Base-by-base conservation (phyloP, 352 stramenopile genomes). In the Pythium grandisporangium region DNA sequence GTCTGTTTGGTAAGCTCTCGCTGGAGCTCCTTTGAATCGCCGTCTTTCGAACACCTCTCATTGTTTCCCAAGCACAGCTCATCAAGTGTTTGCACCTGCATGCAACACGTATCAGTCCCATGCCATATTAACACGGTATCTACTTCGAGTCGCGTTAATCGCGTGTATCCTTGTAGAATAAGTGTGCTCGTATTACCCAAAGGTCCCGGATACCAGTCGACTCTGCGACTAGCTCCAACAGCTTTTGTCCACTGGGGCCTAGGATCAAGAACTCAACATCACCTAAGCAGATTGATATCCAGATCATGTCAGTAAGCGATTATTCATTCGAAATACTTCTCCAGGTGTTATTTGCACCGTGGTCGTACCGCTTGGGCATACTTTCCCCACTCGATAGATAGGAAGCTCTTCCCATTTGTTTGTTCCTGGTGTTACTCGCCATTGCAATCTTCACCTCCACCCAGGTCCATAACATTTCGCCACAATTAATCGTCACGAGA, bases 171-270 rank as follows among this genome's bases (percentile, higher is more conserved):
- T n/a, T n/a, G n/a, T n/a, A n/a, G n/a, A n/a, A n/a, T n/a, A n/a
- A n/a, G n/a, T n/a, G n/a, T n/a, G n/a, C n/a, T n/a, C n/a, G n/a
- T n/a, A n/a, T n/a, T 42, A 71, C 58, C 74, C 74, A 87, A 14
- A 87, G 20, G 17, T 87, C 70, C 14, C 74, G 74, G 7, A 70
- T 42, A 14, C 30, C 50, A 13, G 55, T 50, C 2, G 66, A 51
- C 32, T 54, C 44, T 19, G 70, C 70, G 14, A 64, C 71, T 23
- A 84, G 48, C 33, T 87, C 70, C 22, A 87, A 57, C 7, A 87
- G 40, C 22, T 87, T 84, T 26, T 83, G 64, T 2, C 74, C 74
- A 30, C 66, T 73, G 13, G 57, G 48, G 0, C 53, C 63, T 3
- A 87, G 46, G 33, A 87, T 50, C 4, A 83, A 37, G 6, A 83